Evolutionary conservation across 2,329 filamentous ascomycete genomes (phyloP).

Genomic region (Pseudopithomyces maydicus): DNA sequence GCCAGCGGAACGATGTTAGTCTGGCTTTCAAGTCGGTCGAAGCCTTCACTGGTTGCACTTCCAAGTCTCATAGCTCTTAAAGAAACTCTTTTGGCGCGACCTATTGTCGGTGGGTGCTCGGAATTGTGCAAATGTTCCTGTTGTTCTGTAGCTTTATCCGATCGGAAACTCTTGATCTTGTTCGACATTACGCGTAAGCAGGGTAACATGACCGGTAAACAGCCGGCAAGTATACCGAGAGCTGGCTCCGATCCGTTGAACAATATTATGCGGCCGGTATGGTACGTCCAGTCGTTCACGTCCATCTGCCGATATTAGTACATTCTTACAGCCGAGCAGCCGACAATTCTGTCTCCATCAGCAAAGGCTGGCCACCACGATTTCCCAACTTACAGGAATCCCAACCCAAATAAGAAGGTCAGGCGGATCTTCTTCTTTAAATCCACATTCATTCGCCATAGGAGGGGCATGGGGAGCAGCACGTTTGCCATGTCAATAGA

Average conservation of each 20-base stretch:
- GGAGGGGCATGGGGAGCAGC: neutral
- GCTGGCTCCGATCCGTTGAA: slow-evolving; percentile 2
- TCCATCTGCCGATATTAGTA: slow-evolving; percentile 1
- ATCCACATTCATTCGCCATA: neutral
- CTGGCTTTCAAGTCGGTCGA: neutral
- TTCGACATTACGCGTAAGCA: neutral
- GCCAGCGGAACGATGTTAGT: neutral
- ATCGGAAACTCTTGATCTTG: neutral
- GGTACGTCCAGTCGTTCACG: slow-evolving; percentile 1
- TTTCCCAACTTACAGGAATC: neutral
- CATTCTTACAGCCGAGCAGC: neutral
- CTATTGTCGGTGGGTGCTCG: neutral
- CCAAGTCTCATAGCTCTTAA: neutral
- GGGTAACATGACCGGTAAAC: slow-evolving; percentile 1
- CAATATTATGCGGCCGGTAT: slow-evolving; percentile 1
- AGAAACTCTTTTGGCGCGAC: neutral
- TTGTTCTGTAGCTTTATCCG: neutral
- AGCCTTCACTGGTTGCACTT: neutral
- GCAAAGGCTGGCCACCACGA: neutral
- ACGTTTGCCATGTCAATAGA: slow-evolving; percentile 3
- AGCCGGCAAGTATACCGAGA: slow-evolving; percentile 1
- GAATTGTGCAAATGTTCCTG: neutral
- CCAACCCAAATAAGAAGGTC: neutral
- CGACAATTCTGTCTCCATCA: slow-evolving; percentile 1
- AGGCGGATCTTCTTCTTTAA: neutral